Conservation (phyloP, 2,329 filamentous ascomycete genomes). For the Aspergillus amoenus region DNA sequence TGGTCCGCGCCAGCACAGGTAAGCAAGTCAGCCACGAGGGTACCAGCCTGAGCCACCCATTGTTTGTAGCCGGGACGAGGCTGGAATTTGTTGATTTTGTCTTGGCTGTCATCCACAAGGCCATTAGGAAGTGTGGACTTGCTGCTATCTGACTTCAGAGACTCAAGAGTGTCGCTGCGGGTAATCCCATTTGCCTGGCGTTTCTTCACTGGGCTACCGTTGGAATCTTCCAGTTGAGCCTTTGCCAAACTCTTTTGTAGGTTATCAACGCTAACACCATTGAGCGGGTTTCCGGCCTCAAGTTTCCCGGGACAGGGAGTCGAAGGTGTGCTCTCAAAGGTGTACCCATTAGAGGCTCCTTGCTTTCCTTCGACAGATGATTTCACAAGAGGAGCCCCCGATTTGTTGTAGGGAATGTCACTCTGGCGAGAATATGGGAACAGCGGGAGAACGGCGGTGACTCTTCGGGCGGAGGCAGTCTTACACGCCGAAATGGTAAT, state of each 20-base stretch:
- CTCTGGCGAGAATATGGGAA: conserved; percentile 97
- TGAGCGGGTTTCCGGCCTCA: conserved; percentile 65
- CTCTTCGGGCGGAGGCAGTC: conserved; percentile 83
- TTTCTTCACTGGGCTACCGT: conserved; percentile 44
- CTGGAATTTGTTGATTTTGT: conserved; percentile 63
- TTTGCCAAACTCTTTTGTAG: conserved; percentile 73
- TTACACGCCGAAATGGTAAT: conserved; percentile 99
- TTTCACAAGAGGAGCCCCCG: conserved; percentile 81
- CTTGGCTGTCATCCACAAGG: conserved; percentile 56
- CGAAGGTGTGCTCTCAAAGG: conserved; percentile 87
- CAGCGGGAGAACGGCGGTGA: conserved; percentile 89
- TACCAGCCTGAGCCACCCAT: conserved; percentile 97
- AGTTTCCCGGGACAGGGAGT: conserved; percentile 74
- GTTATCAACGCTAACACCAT: conserved; percentile 59
- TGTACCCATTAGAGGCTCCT: conserved; percentile 58
- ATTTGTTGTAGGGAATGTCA: conserved; percentile 95
- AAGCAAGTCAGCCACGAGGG: conserved; percentile 87
- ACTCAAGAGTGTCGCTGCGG: conserved; percentile 40
- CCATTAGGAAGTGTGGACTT: conserved; percentile 39
- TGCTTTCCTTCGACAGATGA: conserved; percentile 47
- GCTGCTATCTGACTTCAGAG: conserved; percentile 33
- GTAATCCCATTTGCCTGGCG: conserved; percentile 42
- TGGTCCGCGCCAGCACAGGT: conserved; percentile 96
- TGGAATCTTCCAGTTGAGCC: conserved; percentile 58
- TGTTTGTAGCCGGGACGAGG: conserved; percentile 94